Base-by-base conservation (phyloP, 805 yeast genomes). In the Wickerhamomyces queroliae region DNA sequence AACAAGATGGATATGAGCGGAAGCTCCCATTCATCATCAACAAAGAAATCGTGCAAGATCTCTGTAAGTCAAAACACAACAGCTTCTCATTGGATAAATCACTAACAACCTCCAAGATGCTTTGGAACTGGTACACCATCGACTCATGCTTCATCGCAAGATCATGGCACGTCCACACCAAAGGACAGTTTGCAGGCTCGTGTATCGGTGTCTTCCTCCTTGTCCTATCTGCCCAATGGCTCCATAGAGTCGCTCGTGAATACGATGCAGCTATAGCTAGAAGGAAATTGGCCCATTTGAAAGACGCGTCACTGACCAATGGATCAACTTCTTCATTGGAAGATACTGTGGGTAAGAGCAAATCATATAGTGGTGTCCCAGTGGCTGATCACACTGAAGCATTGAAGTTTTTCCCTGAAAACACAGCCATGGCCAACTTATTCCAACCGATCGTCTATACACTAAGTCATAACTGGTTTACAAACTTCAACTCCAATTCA, bases 111-210 rank as follows among this genome's bases (percentile, higher is more conserved):
- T 28, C n/a, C 10, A 9, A 46, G 41, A 81, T 81, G 88, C 58
- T 77, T 43, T 82, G 88, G 87, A 82, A 81, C 55, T 81, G 88
- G 87, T 65, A 77, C 48, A 78, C 84, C 0, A 67, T 80, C 22
- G 80, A 81, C 47, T 62, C 80, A 5, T 82, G 87, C 54, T 81
- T 81, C 52, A 66, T 82, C 44, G 69, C 85, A 7, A 63, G 57
- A 33, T 61, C 80, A 23, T 81, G 89, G 89, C 84, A 76, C 42
- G 75, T 77, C 33, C 66, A 59, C 13, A 63, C 78, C 3, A 64
- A 63, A 40, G 82, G 80, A 1, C 77, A 69, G 59, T 81, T 81
- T 62, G 87, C 84, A 4, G 87, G 86, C n/a, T 69, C 84, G 1
- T 82, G 88, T 59, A 65, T 82, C 23, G 87, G 87, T n/a, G 75